Conservation (phyloP, 2,329 filamentous ascomycete genomes). For the Canariomyces notabilis region DNA sequence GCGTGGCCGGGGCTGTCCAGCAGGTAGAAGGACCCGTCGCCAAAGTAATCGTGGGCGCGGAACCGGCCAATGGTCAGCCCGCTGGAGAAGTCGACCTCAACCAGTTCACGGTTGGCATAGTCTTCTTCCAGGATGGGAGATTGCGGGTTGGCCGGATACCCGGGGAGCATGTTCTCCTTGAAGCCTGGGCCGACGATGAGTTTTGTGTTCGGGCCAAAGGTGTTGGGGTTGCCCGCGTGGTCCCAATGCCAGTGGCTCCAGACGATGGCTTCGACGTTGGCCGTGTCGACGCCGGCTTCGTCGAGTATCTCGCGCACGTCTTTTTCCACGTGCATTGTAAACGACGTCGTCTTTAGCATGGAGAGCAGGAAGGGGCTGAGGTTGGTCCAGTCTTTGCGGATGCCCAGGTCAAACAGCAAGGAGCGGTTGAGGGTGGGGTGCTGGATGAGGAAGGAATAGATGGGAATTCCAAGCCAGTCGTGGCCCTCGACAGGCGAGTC, state of each 20-base stretch:
- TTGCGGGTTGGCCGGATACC: conserved; percentile 35
- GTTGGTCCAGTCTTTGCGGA: no score
- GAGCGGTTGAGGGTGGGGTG: no score
- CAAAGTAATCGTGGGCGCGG: conserved; percentile 26
- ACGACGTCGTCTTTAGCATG: background rate
- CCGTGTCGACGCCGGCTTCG: conserved; percentile 14
- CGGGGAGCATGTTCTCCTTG: conserved; percentile 35
- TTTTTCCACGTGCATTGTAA: conserved; percentile 14
- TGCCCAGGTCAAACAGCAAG: no score
- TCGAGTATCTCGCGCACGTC: conserved; percentile 21
- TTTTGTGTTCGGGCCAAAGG: conserved; percentile 37
- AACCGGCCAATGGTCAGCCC: conserved; percentile 16
- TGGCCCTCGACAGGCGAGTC: no score
- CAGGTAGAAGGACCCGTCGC: conserved; percentile 27
- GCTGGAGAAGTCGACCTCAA: conserved; percentile 20
- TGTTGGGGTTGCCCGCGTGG: conserved; percentile 42
- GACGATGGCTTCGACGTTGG: conserved; percentile 20
- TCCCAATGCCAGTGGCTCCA: conserved; percentile 40
- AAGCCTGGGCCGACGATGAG: conserved; percentile 47
- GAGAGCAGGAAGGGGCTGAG: no score
- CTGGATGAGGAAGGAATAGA: no score
- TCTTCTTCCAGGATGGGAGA: conserved; percentile 29
- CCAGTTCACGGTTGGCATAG: conserved; percentile 21
- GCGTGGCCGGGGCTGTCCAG: conserved; percentile 26
- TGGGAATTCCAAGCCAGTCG: no score